Conservation (phyloP, 2,329 filamentous ascomycete genomes). For the Verticillium dahliae region DNA sequence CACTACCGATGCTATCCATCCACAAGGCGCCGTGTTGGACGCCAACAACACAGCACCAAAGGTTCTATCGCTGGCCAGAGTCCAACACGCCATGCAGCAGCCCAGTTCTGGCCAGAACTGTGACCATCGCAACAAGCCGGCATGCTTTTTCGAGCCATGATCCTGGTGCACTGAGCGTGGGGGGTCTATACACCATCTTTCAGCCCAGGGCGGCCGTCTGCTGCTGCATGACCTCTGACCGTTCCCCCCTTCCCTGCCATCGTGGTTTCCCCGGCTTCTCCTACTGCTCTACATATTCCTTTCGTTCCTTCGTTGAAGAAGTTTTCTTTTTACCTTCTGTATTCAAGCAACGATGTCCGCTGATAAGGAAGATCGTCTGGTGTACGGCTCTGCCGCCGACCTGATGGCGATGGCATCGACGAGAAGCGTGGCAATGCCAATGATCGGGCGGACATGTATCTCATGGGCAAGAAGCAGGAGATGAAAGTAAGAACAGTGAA, state of each 20-base stretch:
- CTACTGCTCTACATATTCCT: neutral
- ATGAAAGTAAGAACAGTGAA: slow-evolving; percentile 23
- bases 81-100: neutral
- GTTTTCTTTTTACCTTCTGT: neutral
- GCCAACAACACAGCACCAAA: neutral
- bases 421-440: slow-evolving; percentile 18
- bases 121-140: neutral
- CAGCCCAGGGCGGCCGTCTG: neutral
- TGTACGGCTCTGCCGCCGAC: neutral
- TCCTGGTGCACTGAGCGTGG: neutral
- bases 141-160: neutral
- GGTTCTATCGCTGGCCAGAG: neutral
- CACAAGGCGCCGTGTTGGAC: neutral
- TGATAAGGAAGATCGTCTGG: neutral
- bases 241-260: neutral
- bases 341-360: neutral
- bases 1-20: neutral
- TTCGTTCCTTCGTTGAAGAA: neutral
- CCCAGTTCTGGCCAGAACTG: neutral
- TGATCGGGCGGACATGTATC: slow-evolving; percentile 37
- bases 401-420: slow-evolving; percentile 13
- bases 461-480: slow-evolving; percentile 43
- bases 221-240: neutral
- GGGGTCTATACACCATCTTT: neutral
- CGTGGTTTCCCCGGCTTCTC: neutral